Evolutionary conservation across 148 eudicot species (phyloP).

Genomic region (Pharnaceum exiguum): DNA sequence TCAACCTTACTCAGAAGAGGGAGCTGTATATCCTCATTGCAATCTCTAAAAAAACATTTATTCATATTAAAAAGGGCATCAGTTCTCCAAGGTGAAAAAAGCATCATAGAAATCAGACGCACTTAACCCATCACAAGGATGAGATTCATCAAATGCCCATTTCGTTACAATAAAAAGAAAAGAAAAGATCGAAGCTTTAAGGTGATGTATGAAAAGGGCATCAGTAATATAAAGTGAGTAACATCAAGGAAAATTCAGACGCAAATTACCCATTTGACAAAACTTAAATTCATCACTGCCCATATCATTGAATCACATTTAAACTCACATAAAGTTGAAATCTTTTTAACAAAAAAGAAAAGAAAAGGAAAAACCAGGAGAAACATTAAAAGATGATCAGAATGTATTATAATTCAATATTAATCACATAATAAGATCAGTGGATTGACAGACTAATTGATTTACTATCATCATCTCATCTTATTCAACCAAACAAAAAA

Average conservation of each 20-base stretch:
- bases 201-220: too few species aligned
- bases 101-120: slow-evolving; percentile 32
- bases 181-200: slow-evolving; percentile 40
- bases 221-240: too few species aligned
- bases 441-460: slow-evolving; percentile 83
- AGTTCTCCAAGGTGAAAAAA: slow-evolving; percentile 29
- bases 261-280: slow-evolving; percentile 85
- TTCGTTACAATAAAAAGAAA: not conserved
- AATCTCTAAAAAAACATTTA: too few species aligned
- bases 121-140: slow-evolving; percentile 9
- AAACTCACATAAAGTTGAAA: not conserved
- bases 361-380: not conserved
- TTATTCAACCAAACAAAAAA: not conserved
- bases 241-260: slow-evolving; percentile 71
- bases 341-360: slow-evolving; percentile 1
- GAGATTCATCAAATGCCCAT: slow-evolving; percentile 26
- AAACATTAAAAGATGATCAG: slow-evolving; percentile 44
- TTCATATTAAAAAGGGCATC: slow-evolving; percentile 10
- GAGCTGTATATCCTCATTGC: slow-evolving; percentile 40
- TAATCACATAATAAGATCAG: slow-evolving; percentile 62
- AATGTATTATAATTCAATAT: slow-evolving; percentile 70
- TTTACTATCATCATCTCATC: slow-evolving; percentile 65
- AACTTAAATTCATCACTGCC: slow-evolving; percentile 60
- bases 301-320: not conserved
- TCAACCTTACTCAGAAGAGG: slow-evolving; percentile 40